Conservation (phyloP, 2,329 filamentous ascomycete genomes). For the Magnaporthiopsis poae region DNA sequence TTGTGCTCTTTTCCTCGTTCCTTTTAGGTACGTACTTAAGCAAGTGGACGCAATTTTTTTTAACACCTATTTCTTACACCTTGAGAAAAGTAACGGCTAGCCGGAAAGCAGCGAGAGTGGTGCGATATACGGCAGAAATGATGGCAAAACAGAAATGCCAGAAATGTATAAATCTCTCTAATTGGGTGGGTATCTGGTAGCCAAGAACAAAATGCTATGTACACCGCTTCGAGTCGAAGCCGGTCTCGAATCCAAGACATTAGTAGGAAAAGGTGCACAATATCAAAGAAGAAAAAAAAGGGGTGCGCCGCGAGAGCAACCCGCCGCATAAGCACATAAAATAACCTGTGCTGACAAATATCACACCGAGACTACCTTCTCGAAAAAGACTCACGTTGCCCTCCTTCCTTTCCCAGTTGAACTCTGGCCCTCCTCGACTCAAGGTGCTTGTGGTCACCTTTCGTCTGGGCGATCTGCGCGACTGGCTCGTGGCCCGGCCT, state of each 20-base stretch:
- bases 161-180: background rate
- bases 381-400: background rate
- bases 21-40: no score
- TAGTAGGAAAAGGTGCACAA: background rate
- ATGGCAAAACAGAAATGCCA: background rate
- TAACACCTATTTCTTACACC: background rate
- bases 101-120: background rate
- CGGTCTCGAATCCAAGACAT: background rate
- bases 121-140: background rate
- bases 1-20: no score
- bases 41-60: no score
- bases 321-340: background rate
- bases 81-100: background rate
- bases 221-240: background rate
- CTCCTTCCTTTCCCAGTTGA: background rate
- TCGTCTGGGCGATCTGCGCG: slow-evolving; percentile 15
- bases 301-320: no score
- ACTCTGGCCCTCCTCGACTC: no score
- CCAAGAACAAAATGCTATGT: background rate
- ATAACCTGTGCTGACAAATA: background rate
- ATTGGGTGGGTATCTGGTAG: background rate
- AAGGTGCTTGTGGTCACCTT: slow-evolving; percentile 7
- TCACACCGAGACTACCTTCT: background rate
- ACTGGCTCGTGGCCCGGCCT: slow-evolving; percentile 7
- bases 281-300: background rate